Evolutionary conservation across 1,139 yeast species (phyloP), one percentile per base, ranked within the genome.

Genomic region (Yamadazyma songkhlaensis): DNA sequence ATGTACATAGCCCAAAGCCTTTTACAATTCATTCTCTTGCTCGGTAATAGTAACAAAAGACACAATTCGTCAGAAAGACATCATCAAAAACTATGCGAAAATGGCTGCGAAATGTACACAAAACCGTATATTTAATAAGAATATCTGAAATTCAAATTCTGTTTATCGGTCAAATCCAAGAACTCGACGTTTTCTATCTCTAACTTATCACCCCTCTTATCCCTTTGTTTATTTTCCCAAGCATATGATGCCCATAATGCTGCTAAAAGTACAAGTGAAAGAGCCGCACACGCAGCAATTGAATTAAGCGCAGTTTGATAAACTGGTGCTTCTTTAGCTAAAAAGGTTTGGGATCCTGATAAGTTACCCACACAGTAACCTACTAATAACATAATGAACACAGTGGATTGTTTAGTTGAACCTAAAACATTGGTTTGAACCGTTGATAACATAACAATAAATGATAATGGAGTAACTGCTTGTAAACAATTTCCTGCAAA

Each of bases 261-360:
- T 9, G 43, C 35, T 22, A 65, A 48, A 8, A 50, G 31, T 3
- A 51, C 50, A 31, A 62, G 43, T 6, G 60, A 43, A 20, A 59
- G 49, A 27, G 57, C 47, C 32, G 58, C 54, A 45, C 64, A 61
- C 4, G 59, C 61, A 23, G 64, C 67, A 38, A 69, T 60, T 12
- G 64, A 53, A 10, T 60, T 55, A 41, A 68, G 65, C 3, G 80
- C 84, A 3, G 74, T 66, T 2, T 53, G 48, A 48, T 78, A 79
- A 9, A 46, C 51, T 10, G 88, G 88, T 1, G 78, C 77, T 48
- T 79, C 77, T 6, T 48, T 46, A 0, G 62, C 62, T 44, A 74
- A 64, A 53, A 82, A 83, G 32, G 83, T 72, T 54, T 81, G 88
- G 3, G 92, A 89, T 4, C 90, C 90, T 34, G 80, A 66, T 34